These are phyloP conservation scores for Penicillium lagena DNA, from an alignment of 495 filamentous ascomycete genomes.

Conservation along the genomic window DNA sequence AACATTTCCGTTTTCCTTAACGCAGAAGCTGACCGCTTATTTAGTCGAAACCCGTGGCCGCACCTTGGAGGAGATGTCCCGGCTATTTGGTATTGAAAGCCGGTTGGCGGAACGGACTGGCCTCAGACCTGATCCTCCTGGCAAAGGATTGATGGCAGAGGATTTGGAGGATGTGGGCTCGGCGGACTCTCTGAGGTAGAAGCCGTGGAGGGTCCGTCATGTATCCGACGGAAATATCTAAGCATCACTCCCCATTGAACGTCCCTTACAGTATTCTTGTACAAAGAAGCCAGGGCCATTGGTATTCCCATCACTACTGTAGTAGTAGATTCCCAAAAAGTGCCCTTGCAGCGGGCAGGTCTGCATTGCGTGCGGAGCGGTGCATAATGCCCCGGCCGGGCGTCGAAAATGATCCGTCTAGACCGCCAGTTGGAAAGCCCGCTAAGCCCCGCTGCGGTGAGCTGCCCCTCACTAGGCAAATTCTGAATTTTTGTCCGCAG, in stretches of 20 bases:
- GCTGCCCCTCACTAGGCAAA: neutral
- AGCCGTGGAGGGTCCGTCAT: no score
- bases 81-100: slow-evolving; percentile 14
- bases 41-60: slow-evolving; percentile 12
- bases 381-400: no score
- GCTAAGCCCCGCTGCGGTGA: neutral
- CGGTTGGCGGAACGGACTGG: slow-evolving; percentile 8
- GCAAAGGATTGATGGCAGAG: slow-evolving; percentile 1
- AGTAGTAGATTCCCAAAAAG: no score
- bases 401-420: no score
- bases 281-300: no score
- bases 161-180: neutral
- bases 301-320: no score
- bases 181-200: neutral
- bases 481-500: slow-evolving; percentile 1
- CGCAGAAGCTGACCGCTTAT: neutral
- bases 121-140: neutral
- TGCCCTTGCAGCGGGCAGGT: neutral
- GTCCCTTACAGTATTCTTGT: no score
- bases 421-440: slow-evolving; percentile 8
- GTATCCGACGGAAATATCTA: no score
- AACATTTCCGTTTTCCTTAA: neutral
- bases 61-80: slow-evolving; percentile 14
- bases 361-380: no score
- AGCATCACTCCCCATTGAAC: no score